Conservation (phyloP, 176 grass and related monocot genomes). For the Avena atlantica region DNA sequence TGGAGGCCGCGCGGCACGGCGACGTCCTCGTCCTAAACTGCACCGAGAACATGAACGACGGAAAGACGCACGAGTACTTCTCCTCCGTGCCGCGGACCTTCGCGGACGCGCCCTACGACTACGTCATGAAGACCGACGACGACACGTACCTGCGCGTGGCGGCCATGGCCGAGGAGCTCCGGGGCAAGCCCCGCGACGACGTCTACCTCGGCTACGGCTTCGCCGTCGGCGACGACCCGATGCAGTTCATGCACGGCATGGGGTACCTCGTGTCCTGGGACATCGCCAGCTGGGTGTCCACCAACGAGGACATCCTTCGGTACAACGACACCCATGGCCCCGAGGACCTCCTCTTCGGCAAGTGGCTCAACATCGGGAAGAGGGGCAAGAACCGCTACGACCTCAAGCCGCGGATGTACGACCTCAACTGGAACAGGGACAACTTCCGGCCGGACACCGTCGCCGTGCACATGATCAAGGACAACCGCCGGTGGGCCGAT, state of each 20-base stretch:
- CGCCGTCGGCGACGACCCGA: slow-evolving; percentile 59
- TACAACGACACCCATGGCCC: slow-evolving; percentile 61
- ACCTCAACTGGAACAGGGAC: slow-evolving; percentile 58
- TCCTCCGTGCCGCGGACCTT: slow-evolving; percentile 43
- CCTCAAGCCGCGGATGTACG: slow-evolving; percentile 71
- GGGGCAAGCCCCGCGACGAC: slow-evolving; percentile 53
- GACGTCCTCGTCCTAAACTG: slow-evolving; percentile 74
- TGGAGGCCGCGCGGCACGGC: slow-evolving; percentile 55
- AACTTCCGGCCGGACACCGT: slow-evolving; percentile 67
- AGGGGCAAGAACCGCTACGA: slow-evolving; percentile 62
- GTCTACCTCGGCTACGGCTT: slow-evolving; percentile 68
- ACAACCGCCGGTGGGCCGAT: slow-evolving; percentile 62
- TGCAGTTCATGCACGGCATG: slow-evolving; percentile 88
- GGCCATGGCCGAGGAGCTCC: slow-evolving; percentile 48
- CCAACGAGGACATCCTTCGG: slow-evolving; percentile 46
- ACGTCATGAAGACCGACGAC: slow-evolving; percentile 79
- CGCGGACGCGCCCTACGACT: slow-evolving; percentile 50
- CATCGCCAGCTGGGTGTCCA: slow-evolving; percentile 57
- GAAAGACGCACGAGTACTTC: slow-evolving; percentile 79
- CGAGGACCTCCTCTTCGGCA: slow-evolving; percentile 75
- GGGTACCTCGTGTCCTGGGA: slow-evolving; percentile 83
- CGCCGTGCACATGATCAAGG: slow-evolving; percentile 85
- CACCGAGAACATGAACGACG: slow-evolving; percentile 84
- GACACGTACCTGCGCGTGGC: slow-evolving; percentile 64
- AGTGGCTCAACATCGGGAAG: slow-evolving; percentile 61